A percentile compares a stretch with the other conserved stretches of the same genome.
Conservation (phyloP, 257 asterid genomes). For the Penstemon eatonii region DNA sequence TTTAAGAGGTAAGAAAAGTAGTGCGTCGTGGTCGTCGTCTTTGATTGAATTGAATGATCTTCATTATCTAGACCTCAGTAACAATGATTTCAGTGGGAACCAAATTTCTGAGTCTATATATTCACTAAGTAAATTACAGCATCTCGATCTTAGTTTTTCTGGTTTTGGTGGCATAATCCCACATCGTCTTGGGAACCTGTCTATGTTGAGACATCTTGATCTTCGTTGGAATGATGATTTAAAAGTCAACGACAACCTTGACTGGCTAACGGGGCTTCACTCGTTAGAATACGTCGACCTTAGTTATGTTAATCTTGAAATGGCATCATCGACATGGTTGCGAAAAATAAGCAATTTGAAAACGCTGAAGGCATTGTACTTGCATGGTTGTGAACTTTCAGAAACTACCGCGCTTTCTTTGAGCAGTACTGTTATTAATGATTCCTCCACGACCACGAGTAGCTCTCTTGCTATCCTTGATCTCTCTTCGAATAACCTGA, state of each 20-base stretch:
- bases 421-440: not conserved
- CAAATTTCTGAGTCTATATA: too few species aligned
- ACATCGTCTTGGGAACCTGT: conserved; percentile 29
- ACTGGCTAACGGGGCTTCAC: conserved; percentile 26
- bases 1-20: too few species aligned
- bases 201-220: conserved; percentile 16
- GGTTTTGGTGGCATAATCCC: conserved; percentile 28
- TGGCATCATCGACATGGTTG: conserved; percentile 5
- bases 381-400: conserved; percentile 1
- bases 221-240: conserved; percentile 16
- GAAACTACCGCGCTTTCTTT: conserved; percentile 3
- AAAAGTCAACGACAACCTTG: not conserved
- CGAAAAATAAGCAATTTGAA: conserved; percentile 1
- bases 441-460: too few species aligned
- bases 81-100: too few species aligned
- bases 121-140: not conserved
- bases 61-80: too few species aligned
- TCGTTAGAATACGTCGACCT: conserved; percentile 27
- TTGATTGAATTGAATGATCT: too few species aligned
- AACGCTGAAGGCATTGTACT: conserved; percentile 3
- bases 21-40: too few species aligned
- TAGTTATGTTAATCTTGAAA: not conserved
- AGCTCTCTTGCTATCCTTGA: conserved; percentile 21
- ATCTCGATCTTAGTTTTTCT: conserved; percentile 28
- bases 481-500: conserved; percentile 20